phyloP scores from a whole-genome alignment of 495 filamentous ascomycete species.

The Hypoxylon fragiforme region DNA sequence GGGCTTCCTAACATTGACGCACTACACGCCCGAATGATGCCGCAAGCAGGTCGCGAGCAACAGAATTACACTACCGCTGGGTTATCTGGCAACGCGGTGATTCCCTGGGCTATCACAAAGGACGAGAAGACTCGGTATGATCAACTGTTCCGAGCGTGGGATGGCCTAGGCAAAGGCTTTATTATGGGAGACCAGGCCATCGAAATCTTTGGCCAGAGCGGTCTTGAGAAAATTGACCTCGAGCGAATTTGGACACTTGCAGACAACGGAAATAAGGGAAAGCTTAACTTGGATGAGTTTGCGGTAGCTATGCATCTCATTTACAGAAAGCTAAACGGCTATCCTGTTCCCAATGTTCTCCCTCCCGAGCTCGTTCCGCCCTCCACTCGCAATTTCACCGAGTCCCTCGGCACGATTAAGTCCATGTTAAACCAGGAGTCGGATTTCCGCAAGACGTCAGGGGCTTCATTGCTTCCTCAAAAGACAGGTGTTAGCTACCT shows the following conservation, averaged over 20 bases:
- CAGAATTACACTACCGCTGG: constrained; percentile 82
- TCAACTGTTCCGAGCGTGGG: constrained; percentile 93
- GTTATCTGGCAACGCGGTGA: constrained; percentile 87
- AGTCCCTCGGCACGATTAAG: constrained; percentile 90
- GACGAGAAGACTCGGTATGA: constrained; percentile 98
- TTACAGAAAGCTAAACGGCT: constrained; percentile 93
- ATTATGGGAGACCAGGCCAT: constrained; percentile 93
- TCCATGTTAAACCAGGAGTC: constrained; percentile 90
- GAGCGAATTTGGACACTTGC: constrained; percentile 95
- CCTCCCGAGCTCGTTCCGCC: constrained; percentile 95
- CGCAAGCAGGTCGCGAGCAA: constrained; percentile 89
- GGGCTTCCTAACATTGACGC: constrained; percentile 93
- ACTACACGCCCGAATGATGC: constrained; percentile 96
- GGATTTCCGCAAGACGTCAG: constrained; percentile 77
- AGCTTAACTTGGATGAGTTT: constrained; percentile 96
- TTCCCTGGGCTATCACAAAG: constrained; percentile 99
- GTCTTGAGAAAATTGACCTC: constrained; percentile 82
- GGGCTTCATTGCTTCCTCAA: constrained; percentile 86
- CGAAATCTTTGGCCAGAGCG: constrained; percentile 97
- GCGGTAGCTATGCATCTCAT: constrained; percentile 99
- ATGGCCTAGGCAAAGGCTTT: constrained; percentile 90
- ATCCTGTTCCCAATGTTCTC: constrained; percentile 87
- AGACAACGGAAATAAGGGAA: constrained; percentile 89
- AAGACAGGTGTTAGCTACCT: constrained; percentile 97
- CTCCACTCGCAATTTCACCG: constrained; percentile 90